Evolutionary conservation across 495 filamentous ascomycete genomes (phyloP).

Genomic region (Sphaerosporella brunnea): DNA sequence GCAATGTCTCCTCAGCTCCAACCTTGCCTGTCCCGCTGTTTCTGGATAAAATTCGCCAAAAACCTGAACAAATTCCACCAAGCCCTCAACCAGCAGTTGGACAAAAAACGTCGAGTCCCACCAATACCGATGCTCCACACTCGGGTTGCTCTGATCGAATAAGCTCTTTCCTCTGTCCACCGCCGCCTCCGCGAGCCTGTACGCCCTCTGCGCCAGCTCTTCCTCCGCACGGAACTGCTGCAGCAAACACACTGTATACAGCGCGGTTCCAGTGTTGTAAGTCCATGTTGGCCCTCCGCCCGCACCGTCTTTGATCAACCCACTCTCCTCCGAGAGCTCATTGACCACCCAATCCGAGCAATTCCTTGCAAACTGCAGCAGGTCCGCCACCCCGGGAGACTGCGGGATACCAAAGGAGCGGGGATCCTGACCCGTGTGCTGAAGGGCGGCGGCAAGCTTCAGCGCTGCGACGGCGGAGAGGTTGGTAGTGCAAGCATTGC

Average conservation of each 20-base stretch:
- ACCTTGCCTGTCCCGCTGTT: constrained; percentile 7
- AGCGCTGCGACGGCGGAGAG: constrained; percentile 18
- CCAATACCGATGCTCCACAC: constrained; percentile 16
- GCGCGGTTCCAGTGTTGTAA: constrained; percentile 20
- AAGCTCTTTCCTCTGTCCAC: constrained; percentile 15
- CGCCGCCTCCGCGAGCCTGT: constrained; percentile 14
- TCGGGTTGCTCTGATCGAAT: constrained; percentile 14
- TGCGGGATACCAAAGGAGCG: too few relatives aligned
- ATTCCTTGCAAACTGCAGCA: background rate
- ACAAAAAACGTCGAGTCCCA: constrained; percentile 23
- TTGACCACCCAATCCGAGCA: constrained; percentile 14
- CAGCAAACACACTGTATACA: constrained; percentile 16
- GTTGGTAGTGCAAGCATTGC: constrained; percentile 21
- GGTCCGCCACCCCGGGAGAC: background rate
- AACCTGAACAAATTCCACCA: constrained; percentile 13
- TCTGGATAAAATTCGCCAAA: constrained; percentile 8
- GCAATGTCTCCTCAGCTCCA: constrained; percentile 14
- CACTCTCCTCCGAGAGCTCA: constrained; percentile 13
- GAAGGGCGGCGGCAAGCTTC: constrained; percentile 3
- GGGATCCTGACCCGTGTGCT: background rate
- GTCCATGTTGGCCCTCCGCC: constrained; percentile 19
- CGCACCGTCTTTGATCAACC: constrained; percentile 21
- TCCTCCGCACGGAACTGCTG: constrained; percentile 8
- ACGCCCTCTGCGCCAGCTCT: constrained; percentile 7
- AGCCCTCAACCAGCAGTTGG: constrained; percentile 20